Base-by-base conservation (phyloP, 2,329 filamentous ascomycete species). In the Aspergillus versicolor region DNA sequence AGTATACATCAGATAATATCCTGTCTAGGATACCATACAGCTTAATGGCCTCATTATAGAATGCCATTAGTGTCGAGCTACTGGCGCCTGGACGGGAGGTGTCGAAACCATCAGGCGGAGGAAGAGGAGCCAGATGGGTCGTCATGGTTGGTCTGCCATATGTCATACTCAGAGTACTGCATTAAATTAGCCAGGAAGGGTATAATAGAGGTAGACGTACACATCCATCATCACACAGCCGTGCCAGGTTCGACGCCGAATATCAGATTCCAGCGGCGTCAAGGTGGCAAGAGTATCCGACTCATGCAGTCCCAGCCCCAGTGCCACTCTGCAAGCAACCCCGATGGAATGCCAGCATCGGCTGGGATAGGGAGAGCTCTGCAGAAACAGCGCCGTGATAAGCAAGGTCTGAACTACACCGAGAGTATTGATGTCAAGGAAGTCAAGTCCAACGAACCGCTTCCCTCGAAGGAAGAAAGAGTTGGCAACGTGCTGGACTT, bases 321-420 rank as follows among this genome's bases (percentile, higher is more conserved):
- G 72, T 0, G 75, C 77, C 9, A 78, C 65, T 3, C 77, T 67
- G 49, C 72, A 76, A 0, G 78, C 77, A 5, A 79, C 50, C 1
- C 77, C 77, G 4, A 78, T 71, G 0, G 73, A 65, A 46, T 77
- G 76, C 76, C 77, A 80, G 57, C 76, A 79, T 8, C 73, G 67
- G 21, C 68, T 71, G 0, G 75, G 71, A 51, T 75, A 76, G 0
- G 73, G 70, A 1, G 77, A 77, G 43, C 74, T 73, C 44, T 79
- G 76, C 3, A 79, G 64, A 19, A 72, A 68, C 0, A 79, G 62
- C 0, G 75, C 69, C 13, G 76, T 64, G 1, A 79, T 57, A 4
- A 81, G 61, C 7, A 80, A 62, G 0, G 71, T 65, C 54, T 81
- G 77, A 4, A 79, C 75, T 1, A 77, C 70, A 0, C 71, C 73